Base-by-base conservation (phyloP, 2,329 filamentous ascomycete genomes). In the Colletotrichum tamarilloi region DNA sequence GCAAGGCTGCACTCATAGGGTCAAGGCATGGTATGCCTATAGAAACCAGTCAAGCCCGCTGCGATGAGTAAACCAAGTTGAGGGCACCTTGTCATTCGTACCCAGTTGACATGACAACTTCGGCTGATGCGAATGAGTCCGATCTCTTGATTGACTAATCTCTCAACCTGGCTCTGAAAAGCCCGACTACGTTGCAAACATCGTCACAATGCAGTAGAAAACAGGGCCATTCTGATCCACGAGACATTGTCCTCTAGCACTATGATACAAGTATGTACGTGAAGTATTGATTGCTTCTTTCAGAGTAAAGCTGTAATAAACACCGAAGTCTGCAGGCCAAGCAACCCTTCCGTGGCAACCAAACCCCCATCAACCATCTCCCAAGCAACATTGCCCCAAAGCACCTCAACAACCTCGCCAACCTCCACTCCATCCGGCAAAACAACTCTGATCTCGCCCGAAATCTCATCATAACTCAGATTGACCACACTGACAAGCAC, bases 301-400 rank as follows among this genome's bases (percentile, higher is more conserved):
- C 57, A 72, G 8, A 5, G 4, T 22, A 73, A 22, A 3, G 30
- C 26, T 0, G 56, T 56, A 32, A 71, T 32, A 5, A 71, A 57
- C 0, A 73, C 7, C 0, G 71, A 73, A 5, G 71, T 57, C n/a
- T 73, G 60, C 28, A 73, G 35, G 3, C 56, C 67, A 2, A 16
- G 4, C 56, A 73, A 56, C 0, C 71, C 67, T 22, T 71, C 46
- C 26, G 49, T 49, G 24, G 71, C 71, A 2, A 73, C 60, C 60
- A 71, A 60, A 1, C 71, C 35, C 2, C 35, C 67, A 4, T 52
- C 55, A 1, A 49, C 49, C 12, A 66, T 22, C 8, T 12, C 19
- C 71, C 71, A 73, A 8, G 12, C 11, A 14, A 62, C 67, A 16
- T 62, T 46, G 19, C 71, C 71, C 71, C 71, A 73, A 22, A 71